These are phyloP conservation scores for Citrullus amarus DNA, from an alignment of 306 rosid species.

Conservation along the genomic window DNA sequence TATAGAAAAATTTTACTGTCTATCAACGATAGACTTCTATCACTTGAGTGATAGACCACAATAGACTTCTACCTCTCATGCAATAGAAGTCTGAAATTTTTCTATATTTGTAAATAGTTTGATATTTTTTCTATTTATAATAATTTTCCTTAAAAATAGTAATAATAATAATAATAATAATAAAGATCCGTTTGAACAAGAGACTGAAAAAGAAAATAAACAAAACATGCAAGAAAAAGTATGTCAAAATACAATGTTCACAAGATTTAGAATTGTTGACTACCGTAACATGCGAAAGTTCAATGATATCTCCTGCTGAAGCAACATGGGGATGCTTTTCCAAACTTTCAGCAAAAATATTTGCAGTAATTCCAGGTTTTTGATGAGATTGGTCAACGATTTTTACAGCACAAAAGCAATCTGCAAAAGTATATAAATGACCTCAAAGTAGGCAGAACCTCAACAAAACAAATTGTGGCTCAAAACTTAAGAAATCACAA, in stretches of 20 bases:
- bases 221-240: neutral
- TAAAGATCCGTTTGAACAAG: neutral
- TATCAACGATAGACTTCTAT: too few relatives aligned
- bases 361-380: constrained; percentile 26
- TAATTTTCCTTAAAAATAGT: too few relatives aligned
- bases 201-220: neutral
- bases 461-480: neutral
- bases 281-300: constrained; percentile 38
- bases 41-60: too few relatives aligned
- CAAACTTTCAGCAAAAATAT: constrained; percentile 32
- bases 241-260: neutral
- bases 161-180: neutral
- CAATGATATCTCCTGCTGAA: constrained; percentile 52
- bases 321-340: constrained; percentile 40
- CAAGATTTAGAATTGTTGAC: neutral
- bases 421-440: constrained; percentile 31
- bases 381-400: constrained; percentile 38
- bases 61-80: too few relatives aligned
- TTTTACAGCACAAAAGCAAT: constrained; percentile 33
- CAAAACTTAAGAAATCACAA: neutral
- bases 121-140: too few relatives aligned
- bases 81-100: too few relatives aligned
- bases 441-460: constrained; percentile 5
- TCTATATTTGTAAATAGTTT: too few relatives aligned
- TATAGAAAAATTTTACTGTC: too few relatives aligned